Conservation (phyloP, 2,329 filamentous ascomycete genomes). For the Fusarium sp. region DNA sequence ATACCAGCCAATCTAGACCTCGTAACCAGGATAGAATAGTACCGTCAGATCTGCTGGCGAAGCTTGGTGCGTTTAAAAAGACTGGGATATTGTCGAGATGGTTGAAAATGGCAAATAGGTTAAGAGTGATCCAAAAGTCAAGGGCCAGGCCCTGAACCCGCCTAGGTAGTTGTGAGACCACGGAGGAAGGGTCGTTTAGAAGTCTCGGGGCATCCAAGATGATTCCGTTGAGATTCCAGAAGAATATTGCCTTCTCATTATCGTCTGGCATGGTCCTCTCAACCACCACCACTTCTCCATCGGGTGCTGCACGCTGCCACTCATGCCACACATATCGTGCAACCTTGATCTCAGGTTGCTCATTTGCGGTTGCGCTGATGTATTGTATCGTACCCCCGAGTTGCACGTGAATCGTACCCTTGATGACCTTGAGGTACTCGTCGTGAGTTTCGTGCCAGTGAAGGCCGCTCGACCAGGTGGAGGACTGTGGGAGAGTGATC, state of each 20-base stretch:
- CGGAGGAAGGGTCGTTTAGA: not conserved
- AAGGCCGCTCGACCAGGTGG: slow-evolving; percentile 59
- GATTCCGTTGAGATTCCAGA: slow-evolving; percentile 60
- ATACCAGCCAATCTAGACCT: not conserved
- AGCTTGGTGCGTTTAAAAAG: slow-evolving; percentile 24
- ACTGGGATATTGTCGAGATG: slow-evolving; percentile 46
- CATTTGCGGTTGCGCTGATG: slow-evolving; percentile 27
- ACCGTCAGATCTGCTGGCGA: fast-evolving
- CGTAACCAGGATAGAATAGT: not conserved
- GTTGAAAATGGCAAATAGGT: slow-evolving; percentile 44
- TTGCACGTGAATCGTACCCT: slow-evolving; percentile 47
- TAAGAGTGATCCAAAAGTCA: slow-evolving; percentile 44
- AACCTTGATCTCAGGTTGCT: slow-evolving; percentile 48
- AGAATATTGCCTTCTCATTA: slow-evolving; percentile 58
- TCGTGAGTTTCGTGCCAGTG: slow-evolving; percentile 61
- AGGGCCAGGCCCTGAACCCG: slow-evolving; percentile 29
- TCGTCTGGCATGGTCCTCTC: slow-evolving; percentile 60
- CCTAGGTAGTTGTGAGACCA: slow-evolving; percentile 11
- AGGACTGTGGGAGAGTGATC: slow-evolving; percentile 55
- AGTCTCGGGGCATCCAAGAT: slow-evolving; percentile 43
- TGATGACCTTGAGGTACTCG: slow-evolving; percentile 57
- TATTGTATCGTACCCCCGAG: slow-evolving; percentile 28
- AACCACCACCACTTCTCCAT: slow-evolving; percentile 52
- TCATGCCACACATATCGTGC: slow-evolving; percentile 54
- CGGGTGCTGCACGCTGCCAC: slow-evolving; percentile 54